Percentiles rank a stretch among this genome's conserved stretches.
Evolutionary conservation across 176 grass and related monocot species (phyloP).

Genomic region (Phoenix roebelenii): DNA sequence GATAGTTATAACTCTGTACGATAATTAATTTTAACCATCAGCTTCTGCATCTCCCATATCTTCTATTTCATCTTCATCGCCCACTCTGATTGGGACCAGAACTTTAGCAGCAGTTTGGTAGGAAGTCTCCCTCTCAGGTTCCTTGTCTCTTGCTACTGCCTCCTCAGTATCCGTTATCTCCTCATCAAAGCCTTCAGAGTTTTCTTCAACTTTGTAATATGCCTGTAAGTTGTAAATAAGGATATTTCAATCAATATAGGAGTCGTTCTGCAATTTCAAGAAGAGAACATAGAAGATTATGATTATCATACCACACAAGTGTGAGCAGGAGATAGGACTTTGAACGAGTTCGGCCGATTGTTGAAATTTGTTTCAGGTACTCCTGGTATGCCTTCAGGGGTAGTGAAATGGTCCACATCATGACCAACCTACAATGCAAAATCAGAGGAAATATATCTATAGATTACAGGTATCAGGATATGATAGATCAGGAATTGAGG

Average conservation of each 20-base stretch:
- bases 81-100: background rate
- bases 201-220: constrained; percentile 16
- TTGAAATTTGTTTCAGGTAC: constrained; percentile 89
- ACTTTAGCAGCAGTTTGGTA: background rate
- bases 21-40: background rate
- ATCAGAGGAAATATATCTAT: background rate
- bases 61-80: background rate
- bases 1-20: no score
- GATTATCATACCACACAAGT: constrained; percentile 70
- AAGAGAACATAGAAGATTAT: background rate
- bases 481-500: no score
- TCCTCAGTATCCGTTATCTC: background rate
- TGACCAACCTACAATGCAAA: constrained; percentile 51
- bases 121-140: background rate
- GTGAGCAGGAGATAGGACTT: constrained; percentile 70
- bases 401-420: constrained; percentile 74
- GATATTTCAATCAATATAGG: background rate
- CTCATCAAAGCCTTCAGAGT: background rate
- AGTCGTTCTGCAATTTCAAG: background rate
- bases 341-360: constrained; percentile 94
- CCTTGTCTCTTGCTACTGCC: background rate
- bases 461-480: no score
- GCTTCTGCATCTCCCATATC: background rate
- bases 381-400: constrained; percentile 81
- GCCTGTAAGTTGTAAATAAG: background rate